Evolutionary conservation across 1,284 basidiomycete genomes (phyloP).

Genomic region (Neotropicomus parvogracilis): DNA sequence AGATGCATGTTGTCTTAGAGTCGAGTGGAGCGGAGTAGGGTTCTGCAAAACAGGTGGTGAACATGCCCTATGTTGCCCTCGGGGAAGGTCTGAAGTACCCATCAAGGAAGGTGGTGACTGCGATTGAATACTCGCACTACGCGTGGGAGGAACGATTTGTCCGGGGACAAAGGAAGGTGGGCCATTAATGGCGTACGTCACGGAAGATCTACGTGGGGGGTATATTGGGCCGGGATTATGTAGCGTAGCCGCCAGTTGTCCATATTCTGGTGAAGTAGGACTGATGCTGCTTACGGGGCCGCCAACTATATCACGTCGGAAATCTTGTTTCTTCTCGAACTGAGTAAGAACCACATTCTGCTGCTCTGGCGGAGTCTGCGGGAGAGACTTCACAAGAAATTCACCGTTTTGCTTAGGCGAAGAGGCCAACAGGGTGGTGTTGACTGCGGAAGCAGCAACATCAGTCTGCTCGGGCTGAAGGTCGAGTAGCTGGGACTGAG

Average conservation of each 20-base stretch:
- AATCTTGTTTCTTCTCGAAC: constrained; percentile 7
- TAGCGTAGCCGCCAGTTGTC: constrained; percentile 18
- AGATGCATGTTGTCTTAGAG: constrained; percentile 25
- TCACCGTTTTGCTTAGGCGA: constrained; percentile 5
- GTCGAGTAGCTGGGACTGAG: constrained; percentile 2
- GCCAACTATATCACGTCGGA: constrained; percentile 5
- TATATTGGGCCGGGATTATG: constrained; percentile 17
- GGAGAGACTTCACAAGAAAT: constrained; percentile 3
- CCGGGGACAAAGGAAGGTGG: constrained; percentile 36
- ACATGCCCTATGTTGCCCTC: constrained; percentile 10
- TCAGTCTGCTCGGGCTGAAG: constrained; percentile 1
- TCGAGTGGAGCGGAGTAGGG: constrained; percentile 6
- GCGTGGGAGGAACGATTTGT: constrained; percentile 39
- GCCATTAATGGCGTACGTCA: constrained; percentile 6
- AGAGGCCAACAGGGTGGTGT: neutral
- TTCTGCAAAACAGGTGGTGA: constrained; percentile 22
- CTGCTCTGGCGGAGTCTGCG: constrained; percentile 8
- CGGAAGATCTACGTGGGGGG: constrained; percentile 22
- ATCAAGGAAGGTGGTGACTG: constrained; percentile 21
- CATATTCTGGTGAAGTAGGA: constrained; percentile 27
- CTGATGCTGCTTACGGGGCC: constrained; percentile 4
- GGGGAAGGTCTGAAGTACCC: constrained; percentile 15
- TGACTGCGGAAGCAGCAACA: neutral
- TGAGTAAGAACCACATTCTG: constrained; percentile 1
- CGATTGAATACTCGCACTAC: constrained; percentile 41